Evolutionary conservation across 2,329 filamentous ascomycete genomes (phyloP).

Genomic region (Westerdykella aurantiaca): DNA sequence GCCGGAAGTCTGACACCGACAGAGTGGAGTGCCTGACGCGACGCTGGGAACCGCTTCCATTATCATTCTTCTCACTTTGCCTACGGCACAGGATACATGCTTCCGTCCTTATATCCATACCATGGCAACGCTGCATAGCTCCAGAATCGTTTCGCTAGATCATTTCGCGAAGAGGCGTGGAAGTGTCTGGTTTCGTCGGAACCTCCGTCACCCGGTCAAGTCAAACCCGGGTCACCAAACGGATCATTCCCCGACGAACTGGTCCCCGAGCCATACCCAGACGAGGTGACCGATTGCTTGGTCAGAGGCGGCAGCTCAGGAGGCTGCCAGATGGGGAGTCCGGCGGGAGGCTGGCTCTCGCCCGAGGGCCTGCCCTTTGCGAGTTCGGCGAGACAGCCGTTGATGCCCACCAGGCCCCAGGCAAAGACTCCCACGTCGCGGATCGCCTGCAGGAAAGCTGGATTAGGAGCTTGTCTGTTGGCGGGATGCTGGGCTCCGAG

Average conservation of each 20-base stretch:
- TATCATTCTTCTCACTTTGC: too few relatives aligned
- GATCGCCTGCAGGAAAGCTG: conserved; percentile 68
- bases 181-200: too few relatives aligned
- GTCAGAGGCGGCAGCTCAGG: conserved; percentile 10
- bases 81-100: too few relatives aligned
- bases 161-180: too few relatives aligned
- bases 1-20: too few relatives aligned
- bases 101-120: too few relatives aligned
- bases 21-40: too few relatives aligned
- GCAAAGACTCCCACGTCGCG: conserved; percentile 83
- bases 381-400: conserved; percentile 64
- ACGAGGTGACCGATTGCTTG: background rate
- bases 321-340: conserved; percentile 52
- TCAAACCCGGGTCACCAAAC: background rate
- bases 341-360: conserved; percentile 57
- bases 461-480: conserved; percentile 47
- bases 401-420: conserved; percentile 76
- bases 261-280: background rate
- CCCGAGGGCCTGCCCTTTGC: conserved; percentile 56
- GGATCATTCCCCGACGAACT: background rate
- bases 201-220: background rate
- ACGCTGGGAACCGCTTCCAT: too few relatives aligned
- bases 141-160: too few relatives aligned
- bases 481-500: conserved; percentile 32
- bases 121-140: too few relatives aligned